Evolutionary conservation across 371 early-diverging fungal species (phyloP), one percentile per base, ranked within the genome.

Genomic region (Aphelidium insulamus): DNA sequence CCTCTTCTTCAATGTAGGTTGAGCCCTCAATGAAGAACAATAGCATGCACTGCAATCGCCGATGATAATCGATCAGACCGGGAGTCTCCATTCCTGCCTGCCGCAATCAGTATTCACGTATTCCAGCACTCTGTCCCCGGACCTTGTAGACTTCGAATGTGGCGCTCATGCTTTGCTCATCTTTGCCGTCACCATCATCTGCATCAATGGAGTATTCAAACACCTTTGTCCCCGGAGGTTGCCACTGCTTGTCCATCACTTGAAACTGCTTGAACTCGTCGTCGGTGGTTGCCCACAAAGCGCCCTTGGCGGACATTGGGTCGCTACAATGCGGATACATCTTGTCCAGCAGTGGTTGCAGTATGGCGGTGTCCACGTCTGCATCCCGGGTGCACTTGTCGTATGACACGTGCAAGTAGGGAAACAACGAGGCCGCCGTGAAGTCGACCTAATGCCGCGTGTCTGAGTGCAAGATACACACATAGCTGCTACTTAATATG

Each of bases 11-110:
- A 32, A 91, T 70, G 32, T 62, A 76, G 19, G 69, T 67, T n/a
- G 81, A 77, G 20, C 85, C 92, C 41, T 91, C 92, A 33, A 91
- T 81, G 41, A 66, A 85, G 21, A 77, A 66, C 33, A 83, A 54
- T 10, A 74, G 54, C 49, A 91, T 73, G 14, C 66, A 37, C 32
- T 76, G 77, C 48, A 86, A 51, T 21, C 82, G 58, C 25, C 51
- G 57, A 52, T 86, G 80, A 43, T 73, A 85, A 16, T 66, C 69
- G 38, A 57, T 46, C 39, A 80, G 77, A 12, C 62, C 50, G 6
- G 57, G 62, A 17, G 66, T 64, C 1, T 47, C 40, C 39, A 82
- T 29, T 23, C 7, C 18, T 15, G 10, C n/a, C 16, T 40, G 32
- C 17, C 6, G 23, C 32, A 32, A 29, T 5, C 14, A 37, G n/a